Evolutionary conservation across 2,329 filamentous ascomycete species (phyloP).

Genomic region (Hypoxylon sp.): DNA sequence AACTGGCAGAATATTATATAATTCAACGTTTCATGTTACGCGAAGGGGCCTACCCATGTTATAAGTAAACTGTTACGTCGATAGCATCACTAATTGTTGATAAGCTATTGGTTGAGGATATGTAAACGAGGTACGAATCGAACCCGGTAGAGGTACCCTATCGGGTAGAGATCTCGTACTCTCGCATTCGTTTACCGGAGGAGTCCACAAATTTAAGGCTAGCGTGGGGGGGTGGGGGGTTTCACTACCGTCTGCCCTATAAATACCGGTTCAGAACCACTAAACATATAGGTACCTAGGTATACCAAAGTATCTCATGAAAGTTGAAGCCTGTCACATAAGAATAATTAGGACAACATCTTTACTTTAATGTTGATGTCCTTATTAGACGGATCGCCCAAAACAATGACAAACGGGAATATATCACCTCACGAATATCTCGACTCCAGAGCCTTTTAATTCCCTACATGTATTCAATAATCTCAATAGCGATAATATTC

Average conservation of each 20-base stretch:
- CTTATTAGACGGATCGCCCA: too few relatives aligned
- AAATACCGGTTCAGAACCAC: too few relatives aligned
- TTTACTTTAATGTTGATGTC: too few relatives aligned
- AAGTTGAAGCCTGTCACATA: too few relatives aligned
- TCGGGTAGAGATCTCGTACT: not conserved
- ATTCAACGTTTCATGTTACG: not conserved
- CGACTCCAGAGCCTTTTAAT: not conserved
- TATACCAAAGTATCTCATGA: too few relatives aligned
- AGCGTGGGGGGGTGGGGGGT: not conserved
- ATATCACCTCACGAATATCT: not conserved
- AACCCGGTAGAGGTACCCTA: not conserved
- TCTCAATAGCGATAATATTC: not conserved
- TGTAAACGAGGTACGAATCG: not conserved
- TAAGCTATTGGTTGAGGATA: too few relatives aligned
- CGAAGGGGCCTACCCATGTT: not conserved
- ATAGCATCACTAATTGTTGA: too few relatives aligned
- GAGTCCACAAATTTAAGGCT: constrained; percentile 15
- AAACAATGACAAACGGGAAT: not conserved
- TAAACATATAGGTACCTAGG: too few relatives aligned
- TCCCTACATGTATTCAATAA: not conserved
- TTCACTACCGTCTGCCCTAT: not conserved
- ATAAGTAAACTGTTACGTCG: not conserved
- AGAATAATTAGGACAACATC: too few relatives aligned
- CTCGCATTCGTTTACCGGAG: constrained; percentile 12
- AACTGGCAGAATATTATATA: not conserved